Evolutionary conservation across 768 basidiomycete species (phyloP), one percentile per base, ranked within the genome.

Genomic region (Dentipellis sp.): DNA sequence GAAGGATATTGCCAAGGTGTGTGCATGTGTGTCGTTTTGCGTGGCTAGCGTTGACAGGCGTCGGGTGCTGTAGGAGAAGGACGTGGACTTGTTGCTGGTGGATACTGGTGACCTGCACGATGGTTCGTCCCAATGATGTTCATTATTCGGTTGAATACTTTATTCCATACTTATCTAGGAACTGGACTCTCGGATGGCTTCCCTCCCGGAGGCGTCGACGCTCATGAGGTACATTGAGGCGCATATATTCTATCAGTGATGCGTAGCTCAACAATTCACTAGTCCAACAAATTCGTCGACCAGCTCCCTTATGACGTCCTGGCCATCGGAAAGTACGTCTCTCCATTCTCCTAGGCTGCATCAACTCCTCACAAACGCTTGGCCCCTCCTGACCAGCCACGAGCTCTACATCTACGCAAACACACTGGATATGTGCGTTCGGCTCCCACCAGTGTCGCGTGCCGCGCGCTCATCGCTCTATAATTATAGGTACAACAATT

Each of bases 51-150:
- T 16, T 21, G 38, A 21, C 5, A 3, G 38, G 11, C 4, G 14
- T 9, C 34, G 22, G 11, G 1, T 29, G 29, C 42, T 46, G n/a
- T 56, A 84, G 75, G 68, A 81, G 59, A 82, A 82, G 56, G 83
- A 88, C 42, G 88, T 91, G 21, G 93, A 94, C 67, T 77, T 94
- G 2, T 74, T 95, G 14, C 72, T 95, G 14, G 81, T 94, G 14
- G 89, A 92, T 63, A 82, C 84, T 54, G 91, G 86, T n/a, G 86
- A 88, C 64, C 63, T 88, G 50, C 87, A 88, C 56, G 86, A 88
- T 64, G 85, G 86, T 71, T 56, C 52, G 39, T 52, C 29, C 29
- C 29, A 29, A 29, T 29, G 29, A 6, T 29, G 29, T 29, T 29
- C 29, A 29, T 29, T 3, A 29, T 29, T 29, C 29, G 29, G 3